Base-by-base conservation (phyloP, 805 yeast genomes). In the Barnettozyma vustinii region DNA sequence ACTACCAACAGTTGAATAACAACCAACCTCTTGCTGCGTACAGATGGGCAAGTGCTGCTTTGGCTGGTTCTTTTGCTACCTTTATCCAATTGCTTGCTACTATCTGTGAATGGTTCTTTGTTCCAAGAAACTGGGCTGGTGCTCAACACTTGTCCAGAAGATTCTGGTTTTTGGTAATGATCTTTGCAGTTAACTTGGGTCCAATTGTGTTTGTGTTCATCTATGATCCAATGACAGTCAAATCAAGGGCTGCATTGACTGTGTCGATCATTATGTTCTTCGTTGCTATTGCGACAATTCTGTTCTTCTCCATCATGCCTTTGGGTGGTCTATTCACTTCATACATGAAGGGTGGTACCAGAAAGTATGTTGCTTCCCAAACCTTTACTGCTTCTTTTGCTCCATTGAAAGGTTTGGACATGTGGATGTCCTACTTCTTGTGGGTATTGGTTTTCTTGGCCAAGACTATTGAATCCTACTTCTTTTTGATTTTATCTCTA, bases 51-150 rank as follows among this genome's bases (percentile, higher is more conserved):
- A 75, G 96, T 37, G 84, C 84, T 56, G 96, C 96, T 46, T 74
- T 91, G 59, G 98, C 92, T 71, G 99, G 99, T 76, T 70, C 86
- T 45, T 75, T 92, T 59, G 98, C 97, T 46, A 71, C 83, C 52
- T 65, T 79, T 44, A 80, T 94, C 61, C 96, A 94, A 72, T 76
- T 94, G 52, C 58, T 79, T 50, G 99, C 99, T 45, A 91, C 98
- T 26, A 51, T 90, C 35, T 80, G 87, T 62, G 99, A 94, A 72
- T 92, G 96, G 96, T 74, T 83, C 66, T 94, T 90, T 62, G 98
- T 94, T 53, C 99, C 99, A 58, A 84, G 98, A 72, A 81, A 84
- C 60, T 94, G 98, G 98, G 96, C 98, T 33, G 99, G 99, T 71
- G 97, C 98, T 68, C 98, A 92, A 73, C 97, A 87, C 68, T 79